Evolutionary conservation across 805 yeast species (phyloP), one percentile per base, ranked within the genome.

Genomic region (Blastobotrys americana): DNA sequence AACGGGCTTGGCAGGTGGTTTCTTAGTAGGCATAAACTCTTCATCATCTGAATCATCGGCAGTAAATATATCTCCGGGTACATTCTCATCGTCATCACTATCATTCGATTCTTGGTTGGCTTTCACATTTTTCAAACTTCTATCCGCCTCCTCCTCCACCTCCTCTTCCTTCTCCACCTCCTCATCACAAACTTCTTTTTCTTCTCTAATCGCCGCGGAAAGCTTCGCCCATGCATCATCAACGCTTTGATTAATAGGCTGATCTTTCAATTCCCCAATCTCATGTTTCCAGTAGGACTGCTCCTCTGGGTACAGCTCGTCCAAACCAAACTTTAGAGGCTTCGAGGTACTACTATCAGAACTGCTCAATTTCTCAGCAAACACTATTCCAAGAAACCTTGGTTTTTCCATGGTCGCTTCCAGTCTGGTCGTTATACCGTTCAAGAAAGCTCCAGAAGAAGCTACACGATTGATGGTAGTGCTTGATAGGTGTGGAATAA

Each of bases 1-100:
- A 1, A 85, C 70, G 0, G 87, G 88, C 31, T 1, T 66, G 60
- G 0, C 70, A 57, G 0, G 76, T 66, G 3, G 58, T 64, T 2
- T 60, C 59, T 4, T 59, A 56, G 10, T 63, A 54, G 1, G 64
- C 63, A 3, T 63, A 0, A 77, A 74, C 49, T 72, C 78, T 41
- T 55, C 59, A 28, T 55, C 59, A 17, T 48, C 50, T 5, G 40
- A 34, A 19, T 46, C 47, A 5, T 39, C 43, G 15, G 35, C 50
- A 20, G 41, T 43, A 13, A 82, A 80, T 19, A 77, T 78, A 42
- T 68, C 69, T 5, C 64, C 70, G 27, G 61, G 52, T 19, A 41
- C 56, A 3, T 53, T 57, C 3, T 61, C 66, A 2, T 55, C 63
- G 28, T 64, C 69, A 15, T 57, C 62, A 20, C 50, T 56, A 31